Conservation (phyloP, 2,329 filamentous ascomycete genomes). For the Dichotomopilus funicola region DNA sequence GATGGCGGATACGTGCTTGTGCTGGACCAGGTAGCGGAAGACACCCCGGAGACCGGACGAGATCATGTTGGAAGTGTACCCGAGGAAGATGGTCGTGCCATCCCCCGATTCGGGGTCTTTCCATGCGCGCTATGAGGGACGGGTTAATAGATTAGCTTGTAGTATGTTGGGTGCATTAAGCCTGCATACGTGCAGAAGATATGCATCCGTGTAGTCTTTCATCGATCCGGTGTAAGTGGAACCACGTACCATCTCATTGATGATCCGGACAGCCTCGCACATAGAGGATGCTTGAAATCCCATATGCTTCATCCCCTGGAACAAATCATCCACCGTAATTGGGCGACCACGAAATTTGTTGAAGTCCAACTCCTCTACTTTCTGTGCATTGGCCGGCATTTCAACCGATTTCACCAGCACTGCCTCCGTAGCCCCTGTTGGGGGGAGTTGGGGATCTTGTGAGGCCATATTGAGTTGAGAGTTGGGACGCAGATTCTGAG, state of each 20-base stretch:
- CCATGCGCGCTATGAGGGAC: slow-evolving; percentile 57
- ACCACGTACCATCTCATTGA: slow-evolving; percentile 80
- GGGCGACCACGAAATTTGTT: slow-evolving; percentile 66
- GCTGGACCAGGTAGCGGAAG: slow-evolving; percentile 85
- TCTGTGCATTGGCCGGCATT: slow-evolving; percentile 68
- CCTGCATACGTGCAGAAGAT: no score
- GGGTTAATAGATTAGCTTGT: no score
- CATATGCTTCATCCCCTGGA: slow-evolving; percentile 77
- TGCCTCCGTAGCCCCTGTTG: slow-evolving; percentile 63
- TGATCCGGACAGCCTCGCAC: slow-evolving; percentile 80
- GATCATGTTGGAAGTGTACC: slow-evolving; percentile 96
- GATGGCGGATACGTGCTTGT: slow-evolving; percentile 85
- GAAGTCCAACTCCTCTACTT: slow-evolving; percentile 90
- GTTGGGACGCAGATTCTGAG: no score
- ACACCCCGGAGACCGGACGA: slow-evolving; percentile 91
- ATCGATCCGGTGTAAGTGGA: no score
- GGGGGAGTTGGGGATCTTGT: slow-evolving; percentile 32
- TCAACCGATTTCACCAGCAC: slow-evolving; percentile 80
- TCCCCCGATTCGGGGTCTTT: slow-evolving; percentile 70
- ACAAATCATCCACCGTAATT: slow-evolving; percentile 79
- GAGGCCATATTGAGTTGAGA: no score
- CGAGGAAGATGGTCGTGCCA: slow-evolving; percentile 88
- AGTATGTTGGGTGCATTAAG: no score
- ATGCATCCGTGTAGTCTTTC: no score
- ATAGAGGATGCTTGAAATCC: slow-evolving; percentile 68